phyloP scores from a whole-genome alignment of 805 yeast genomes.

The Saccharomycopsis olivae region DNA sequence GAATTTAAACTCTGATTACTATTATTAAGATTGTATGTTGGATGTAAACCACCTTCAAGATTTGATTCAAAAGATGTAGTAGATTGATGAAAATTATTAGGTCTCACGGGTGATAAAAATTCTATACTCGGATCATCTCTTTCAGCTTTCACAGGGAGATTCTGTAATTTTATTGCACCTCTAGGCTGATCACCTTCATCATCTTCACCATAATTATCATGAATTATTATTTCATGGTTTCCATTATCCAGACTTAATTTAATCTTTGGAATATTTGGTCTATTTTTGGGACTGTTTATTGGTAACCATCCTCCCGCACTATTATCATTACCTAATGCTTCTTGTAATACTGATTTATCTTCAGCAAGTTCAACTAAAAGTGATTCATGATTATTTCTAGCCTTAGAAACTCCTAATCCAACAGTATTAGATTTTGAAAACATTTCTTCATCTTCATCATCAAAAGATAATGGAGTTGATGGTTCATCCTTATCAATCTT shows the following conservation, averaged over 20 bases:
- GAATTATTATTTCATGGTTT: neutral
- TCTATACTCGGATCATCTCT: constrained; percentile 14
- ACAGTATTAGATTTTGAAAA: too few relatives aligned
- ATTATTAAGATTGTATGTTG: constrained; percentile 1
- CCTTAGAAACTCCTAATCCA: too few relatives aligned
- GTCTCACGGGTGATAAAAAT: constrained; percentile 10
- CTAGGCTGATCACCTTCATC: constrained; percentile 1
- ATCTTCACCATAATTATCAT: constrained; percentile 5
- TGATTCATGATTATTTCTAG: neutral
- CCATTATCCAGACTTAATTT: too few relatives aligned
- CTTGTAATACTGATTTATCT: neutral
- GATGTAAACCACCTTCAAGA: constrained; percentile 6
- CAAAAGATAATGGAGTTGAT: neutral
- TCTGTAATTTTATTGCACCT: constrained; percentile 13
- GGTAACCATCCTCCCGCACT: constrained; percentile 1
- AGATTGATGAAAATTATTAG: neutral
- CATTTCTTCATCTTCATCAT: neutral
- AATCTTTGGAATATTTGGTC: neutral
- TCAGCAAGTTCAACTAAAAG: neutral
- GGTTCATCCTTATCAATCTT: neutral
- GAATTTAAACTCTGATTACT: constrained; percentile 11
- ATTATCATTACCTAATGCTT: neutral
- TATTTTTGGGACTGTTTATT: neutral
- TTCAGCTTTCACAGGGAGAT: constrained; percentile 8
- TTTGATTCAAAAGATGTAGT: neutral